Conservation (phyloP, 106 monocot genomes). For the Triglochin maritima region DNA sequence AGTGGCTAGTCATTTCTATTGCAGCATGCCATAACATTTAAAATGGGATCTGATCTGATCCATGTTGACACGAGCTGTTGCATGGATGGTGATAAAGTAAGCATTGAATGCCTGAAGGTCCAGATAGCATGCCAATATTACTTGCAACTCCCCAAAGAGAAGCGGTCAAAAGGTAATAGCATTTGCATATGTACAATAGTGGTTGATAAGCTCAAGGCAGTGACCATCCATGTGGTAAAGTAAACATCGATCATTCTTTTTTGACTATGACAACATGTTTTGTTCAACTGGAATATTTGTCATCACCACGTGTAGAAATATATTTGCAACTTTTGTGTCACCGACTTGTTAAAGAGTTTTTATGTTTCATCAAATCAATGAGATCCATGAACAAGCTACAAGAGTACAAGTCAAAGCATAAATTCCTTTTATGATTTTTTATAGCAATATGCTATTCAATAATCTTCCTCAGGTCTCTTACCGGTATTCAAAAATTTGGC, state of each 20-base stretch:
- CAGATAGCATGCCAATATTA: slow-evolving; percentile 60
- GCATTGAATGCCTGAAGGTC: slow-evolving; percentile 40
- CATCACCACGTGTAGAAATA: too few species aligned
- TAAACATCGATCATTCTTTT: too few species aligned
- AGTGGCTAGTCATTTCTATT: slow-evolving; percentile 2
- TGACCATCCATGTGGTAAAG: background rate
- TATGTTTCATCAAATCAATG: too few species aligned
- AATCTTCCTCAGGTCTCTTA: slow-evolving; percentile 42
- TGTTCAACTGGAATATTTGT: too few species aligned
- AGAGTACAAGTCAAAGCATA: too few species aligned
- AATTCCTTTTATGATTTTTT: too few species aligned
- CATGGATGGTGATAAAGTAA: slow-evolving; percentile 35
- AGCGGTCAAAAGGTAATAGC: slow-evolving; percentile 63
- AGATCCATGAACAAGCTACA: too few species aligned
- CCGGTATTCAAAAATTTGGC: slow-evolving; percentile 49
- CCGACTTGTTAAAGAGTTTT: too few species aligned
- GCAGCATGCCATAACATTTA: slow-evolving; percentile 44
- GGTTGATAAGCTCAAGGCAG: background rate
- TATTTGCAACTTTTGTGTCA: too few species aligned
- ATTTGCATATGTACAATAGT: background rate
- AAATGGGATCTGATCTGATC: slow-evolving; percentile 41
- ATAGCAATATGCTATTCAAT: background rate
- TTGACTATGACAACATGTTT: too few species aligned
- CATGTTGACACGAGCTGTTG: slow-evolving; percentile 42
- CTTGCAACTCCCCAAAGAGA: slow-evolving; percentile 53